phyloP scores from a whole-genome alignment of 2,329 filamentous ascomycete species.

The Penicillium sp. region DNA sequence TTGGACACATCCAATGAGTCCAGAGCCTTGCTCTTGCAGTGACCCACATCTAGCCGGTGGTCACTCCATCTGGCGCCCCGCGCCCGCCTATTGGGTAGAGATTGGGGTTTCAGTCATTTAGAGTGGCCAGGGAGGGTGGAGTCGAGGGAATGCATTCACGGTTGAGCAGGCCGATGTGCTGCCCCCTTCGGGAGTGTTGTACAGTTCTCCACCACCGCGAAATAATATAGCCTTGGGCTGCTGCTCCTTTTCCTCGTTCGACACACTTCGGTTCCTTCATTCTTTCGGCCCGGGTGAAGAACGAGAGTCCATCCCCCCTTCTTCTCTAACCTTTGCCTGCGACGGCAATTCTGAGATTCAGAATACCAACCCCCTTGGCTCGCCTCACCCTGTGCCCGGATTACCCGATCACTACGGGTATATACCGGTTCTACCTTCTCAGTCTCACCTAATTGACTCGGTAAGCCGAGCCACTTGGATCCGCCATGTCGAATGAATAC shows the following conservation, averaged over 20 bases:
- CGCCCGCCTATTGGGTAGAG: constrained; percentile 19
- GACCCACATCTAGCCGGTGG: constrained; percentile 15
- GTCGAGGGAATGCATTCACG: constrained; percentile 9
- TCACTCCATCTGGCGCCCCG: constrained; percentile 5
- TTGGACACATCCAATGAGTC: constrained; percentile 18
- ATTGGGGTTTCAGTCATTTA: constrained; percentile 13
- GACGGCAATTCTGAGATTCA: neutral
- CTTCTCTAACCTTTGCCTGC: neutral
- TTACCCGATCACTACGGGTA: neutral
- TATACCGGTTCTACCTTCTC: neutral
- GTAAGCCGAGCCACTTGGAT: constrained; percentile 1
- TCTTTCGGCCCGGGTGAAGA: constrained; percentile 1
- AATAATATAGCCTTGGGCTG: constrained; percentile 15
- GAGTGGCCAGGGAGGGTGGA: constrained; percentile 20
- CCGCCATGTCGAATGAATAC: constrained; percentile 13
- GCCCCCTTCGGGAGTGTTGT: constrained; percentile 4
- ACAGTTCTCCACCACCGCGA: constrained; percentile 10
- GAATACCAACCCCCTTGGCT: neutral
- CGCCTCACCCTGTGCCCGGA: neutral
- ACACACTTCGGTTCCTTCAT: constrained; percentile 1
- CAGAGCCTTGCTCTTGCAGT: neutral
- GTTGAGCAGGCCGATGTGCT: constrained; percentile 7
- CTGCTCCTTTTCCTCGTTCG: constrained; percentile 3
- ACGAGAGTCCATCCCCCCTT: neutral
- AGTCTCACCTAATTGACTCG: neutral